Conservation (phyloP, 352 stramenopile genomes). For the Pythium monospermum region DNA sequence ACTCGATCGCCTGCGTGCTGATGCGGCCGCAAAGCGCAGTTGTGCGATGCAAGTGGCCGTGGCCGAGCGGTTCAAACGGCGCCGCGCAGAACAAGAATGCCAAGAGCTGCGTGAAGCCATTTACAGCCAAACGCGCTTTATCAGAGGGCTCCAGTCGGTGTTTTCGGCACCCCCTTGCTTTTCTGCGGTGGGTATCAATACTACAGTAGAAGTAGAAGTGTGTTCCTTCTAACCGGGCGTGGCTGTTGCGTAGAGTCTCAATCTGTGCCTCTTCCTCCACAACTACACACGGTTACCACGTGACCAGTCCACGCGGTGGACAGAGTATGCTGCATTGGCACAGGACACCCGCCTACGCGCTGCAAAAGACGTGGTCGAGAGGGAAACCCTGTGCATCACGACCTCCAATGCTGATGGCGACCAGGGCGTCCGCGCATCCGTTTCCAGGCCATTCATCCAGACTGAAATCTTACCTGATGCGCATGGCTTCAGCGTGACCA, state of each 20-base stretch:
- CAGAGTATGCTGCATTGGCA: slow-evolving; percentile 1
- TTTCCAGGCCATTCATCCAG: slow-evolving; percentile 1
- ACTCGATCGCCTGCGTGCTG: neutral
- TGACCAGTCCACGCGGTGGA: slow-evolving; percentile 4
- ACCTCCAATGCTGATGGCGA: too few relatives aligned
- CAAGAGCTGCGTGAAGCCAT: neutral
- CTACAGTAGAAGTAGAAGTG: neutral
- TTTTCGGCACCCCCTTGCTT: neutral
- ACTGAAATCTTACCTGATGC: slow-evolving; percentile 20
- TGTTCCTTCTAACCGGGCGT: neutral
- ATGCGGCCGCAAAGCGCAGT: too few relatives aligned
- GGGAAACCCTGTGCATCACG: neutral
- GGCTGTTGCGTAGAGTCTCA: neutral
- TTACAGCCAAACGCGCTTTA: slow-evolving; percentile 2
- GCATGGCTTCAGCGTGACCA: slow-evolving; percentile 12
- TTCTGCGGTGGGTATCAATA: neutral
- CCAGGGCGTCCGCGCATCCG: too few relatives aligned
- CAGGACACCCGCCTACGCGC: slow-evolving; percentile 1
- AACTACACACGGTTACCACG: neutral
- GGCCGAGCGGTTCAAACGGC: neutral
- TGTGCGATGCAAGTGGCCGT: neutral
- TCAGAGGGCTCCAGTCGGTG: neutral
- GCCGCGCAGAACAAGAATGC: slow-evolving; percentile 5
- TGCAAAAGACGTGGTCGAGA: neutral
- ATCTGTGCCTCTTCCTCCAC: too few relatives aligned